Conservation (phyloP, 257 asterid species). For the Solanum raphanifolium region DNA sequence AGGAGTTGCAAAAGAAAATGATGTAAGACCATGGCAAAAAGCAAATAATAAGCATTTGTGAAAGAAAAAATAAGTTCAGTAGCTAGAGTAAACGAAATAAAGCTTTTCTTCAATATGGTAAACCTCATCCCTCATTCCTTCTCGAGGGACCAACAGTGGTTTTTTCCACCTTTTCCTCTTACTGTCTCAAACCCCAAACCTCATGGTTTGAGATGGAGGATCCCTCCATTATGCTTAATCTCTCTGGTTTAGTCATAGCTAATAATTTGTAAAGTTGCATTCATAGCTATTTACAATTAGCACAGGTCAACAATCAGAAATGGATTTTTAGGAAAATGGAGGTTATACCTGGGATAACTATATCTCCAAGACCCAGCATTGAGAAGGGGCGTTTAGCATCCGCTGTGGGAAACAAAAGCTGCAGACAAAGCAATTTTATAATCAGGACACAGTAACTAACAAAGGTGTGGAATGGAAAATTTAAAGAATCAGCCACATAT, state of each 20-base stretch:
- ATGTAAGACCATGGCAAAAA: neutral
- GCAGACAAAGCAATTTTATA: conserved; percentile 12
- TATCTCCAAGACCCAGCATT: conserved; percentile 98
- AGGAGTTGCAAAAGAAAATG: neutral
- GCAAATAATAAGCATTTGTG: neutral
- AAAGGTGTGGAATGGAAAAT: neutral
- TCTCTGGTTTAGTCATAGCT: neutral
- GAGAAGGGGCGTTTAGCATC: conserved; percentile 87
- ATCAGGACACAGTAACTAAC: neutral
- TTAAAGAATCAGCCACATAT: neutral
- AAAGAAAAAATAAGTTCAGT: neutral
- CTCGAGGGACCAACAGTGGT: neutral
- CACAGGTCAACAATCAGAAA: neutral
- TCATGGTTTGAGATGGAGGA: neutral
- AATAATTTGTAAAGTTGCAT: neutral
- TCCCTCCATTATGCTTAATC: neutral
- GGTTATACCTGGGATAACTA: conserved; percentile 82
- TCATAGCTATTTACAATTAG: neutral
- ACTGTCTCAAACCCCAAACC: neutral
- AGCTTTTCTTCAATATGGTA: neutral
- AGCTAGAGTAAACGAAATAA: neutral
- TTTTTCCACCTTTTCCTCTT: neutral
- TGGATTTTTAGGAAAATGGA: neutral
- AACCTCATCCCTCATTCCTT: neutral
- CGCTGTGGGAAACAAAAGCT: conserved; percentile 93